Percentiles rank a stretch among this genome's conserved stretches.
phyloP scores from a whole-genome alignment of 176 grass and related monocot genomes.

The Triticum monococcum region DNA sequence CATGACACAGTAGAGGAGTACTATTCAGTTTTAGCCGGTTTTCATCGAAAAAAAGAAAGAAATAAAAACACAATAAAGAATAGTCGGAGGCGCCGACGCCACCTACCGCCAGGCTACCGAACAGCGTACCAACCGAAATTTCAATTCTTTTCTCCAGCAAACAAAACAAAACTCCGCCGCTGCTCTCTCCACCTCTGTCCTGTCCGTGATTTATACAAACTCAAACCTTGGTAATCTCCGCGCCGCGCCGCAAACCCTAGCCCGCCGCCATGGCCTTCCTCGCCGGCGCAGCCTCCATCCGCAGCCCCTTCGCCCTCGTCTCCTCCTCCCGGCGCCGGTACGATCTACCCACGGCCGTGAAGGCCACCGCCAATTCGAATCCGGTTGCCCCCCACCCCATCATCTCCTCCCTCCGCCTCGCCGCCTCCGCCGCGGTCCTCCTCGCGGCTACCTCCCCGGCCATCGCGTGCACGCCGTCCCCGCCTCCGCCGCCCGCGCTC shows the following conservation, averaged over 20 bases:
- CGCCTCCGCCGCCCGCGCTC: neutral
- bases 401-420: slow-evolving; percentile 52
- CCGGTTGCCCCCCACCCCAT: slow-evolving; percentile 18
- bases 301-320: neutral
- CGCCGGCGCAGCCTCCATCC: slow-evolving; percentile 22
- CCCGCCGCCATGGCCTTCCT: slow-evolving; percentile 54
- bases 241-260: slow-evolving; percentile 37
- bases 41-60: no score
- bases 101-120: neutral
- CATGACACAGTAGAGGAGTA: no score
- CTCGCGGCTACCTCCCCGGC: slow-evolving; percentile 49
- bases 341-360: slow-evolving; percentile 6
- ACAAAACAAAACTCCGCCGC: slow-evolving; percentile 12
- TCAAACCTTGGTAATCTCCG: slow-evolving; percentile 33
- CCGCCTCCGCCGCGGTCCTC: slow-evolving; percentile 56
- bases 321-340: slow-evolving; percentile 5
- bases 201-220: neutral
- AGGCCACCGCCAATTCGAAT: slow-evolving; percentile 33
- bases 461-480: slow-evolving; percentile 36
- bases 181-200: neutral
- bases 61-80: neutral
- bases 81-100: neutral
- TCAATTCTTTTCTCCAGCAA: neutral
- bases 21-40: no score
- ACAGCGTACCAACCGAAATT: neutral